These are phyloP conservation scores for Ramularia endophylla DNA, from an alignment of 2,329 filamentous ascomycete genomes.

Conservation along the genomic window DNA sequence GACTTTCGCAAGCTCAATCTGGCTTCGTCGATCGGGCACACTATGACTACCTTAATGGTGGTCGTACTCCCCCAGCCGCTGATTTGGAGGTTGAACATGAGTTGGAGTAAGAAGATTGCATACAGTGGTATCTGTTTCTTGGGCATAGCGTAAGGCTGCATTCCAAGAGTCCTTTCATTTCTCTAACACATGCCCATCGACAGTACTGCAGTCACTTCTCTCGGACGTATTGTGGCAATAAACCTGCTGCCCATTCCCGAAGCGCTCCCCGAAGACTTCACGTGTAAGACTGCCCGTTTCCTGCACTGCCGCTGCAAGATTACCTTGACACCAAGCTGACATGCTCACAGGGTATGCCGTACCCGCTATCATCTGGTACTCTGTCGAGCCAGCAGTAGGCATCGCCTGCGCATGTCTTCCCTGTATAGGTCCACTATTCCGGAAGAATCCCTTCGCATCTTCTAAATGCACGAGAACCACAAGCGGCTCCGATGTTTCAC, in stretches of 20 bases:
- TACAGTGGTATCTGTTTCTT: conserved; percentile 11
- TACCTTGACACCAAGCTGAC: background rate
- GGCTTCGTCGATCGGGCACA: conserved; percentile 12
- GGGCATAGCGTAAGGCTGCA: conserved; percentile 8
- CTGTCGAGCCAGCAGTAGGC: conserved; percentile 11
- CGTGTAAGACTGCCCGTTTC: conserved; percentile 4
- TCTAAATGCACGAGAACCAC: too few species aligned
- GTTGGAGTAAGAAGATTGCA: conserved; percentile 6
- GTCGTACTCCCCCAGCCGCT: conserved; percentile 11
- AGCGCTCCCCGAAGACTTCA: conserved; percentile 7
- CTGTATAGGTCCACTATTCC: conserved; percentile 10
- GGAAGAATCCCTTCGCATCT: too few species aligned
- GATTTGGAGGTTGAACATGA: conserved; percentile 11
- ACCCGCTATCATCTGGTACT: conserved; percentile 11
- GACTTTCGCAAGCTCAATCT: conserved; percentile 11
- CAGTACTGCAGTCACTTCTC: conserved; percentile 10
- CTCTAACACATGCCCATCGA: background rate
- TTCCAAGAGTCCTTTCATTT: background rate
- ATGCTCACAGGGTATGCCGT: conserved; percentile 4
- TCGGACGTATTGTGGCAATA: conserved; percentile 9
- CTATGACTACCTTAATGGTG: conserved; percentile 12
- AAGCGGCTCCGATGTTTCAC: too few species aligned
- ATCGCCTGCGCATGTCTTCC: conserved; percentile 14
- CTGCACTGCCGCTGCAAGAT: too few species aligned
- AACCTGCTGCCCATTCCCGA: background rate